Base-by-base conservation (phyloP, 768 basidiomycete genomes). In the Candolleomyces aberdarensis region DNA sequence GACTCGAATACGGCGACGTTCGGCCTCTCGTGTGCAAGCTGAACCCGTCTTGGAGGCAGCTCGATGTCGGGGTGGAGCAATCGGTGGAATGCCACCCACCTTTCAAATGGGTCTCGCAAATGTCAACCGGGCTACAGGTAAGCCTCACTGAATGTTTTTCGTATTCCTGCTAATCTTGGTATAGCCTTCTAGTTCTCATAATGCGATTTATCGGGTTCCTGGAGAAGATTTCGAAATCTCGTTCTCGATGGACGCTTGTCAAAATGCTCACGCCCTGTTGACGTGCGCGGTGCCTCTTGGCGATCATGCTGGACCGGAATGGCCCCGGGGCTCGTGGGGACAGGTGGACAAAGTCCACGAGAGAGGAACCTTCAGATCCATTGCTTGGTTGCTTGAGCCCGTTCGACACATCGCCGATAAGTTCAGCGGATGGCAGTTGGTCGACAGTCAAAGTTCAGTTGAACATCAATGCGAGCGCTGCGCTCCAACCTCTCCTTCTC, bases 291-390 rank as follows among this genome's bases (percentile, higher is more conserved):
- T 94, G 44, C 85, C 89, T 41, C 82, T 96, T 56, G 78, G 78
- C 14, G 81, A 83, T 13, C 83, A 91, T 68, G 88, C 87, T 14
- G 88, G 88, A 31, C 69, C 83, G 1, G 89, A 94, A 67, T 98
- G 96, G 96, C 85, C 89, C 5, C 78, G 77, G 32, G 85, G 82
- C 13, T 62, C 67, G 5, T 97, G 92, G 93, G 76, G 74, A 46
- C 90, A 94, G 66, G 85, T 98, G 48, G 93, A 96, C 71, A 89
- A 91, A 65, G 78, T 93, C 9, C 89, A 96, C 65, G 92, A 96
- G 69, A 87, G 94, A 3, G 77, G 83, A 11, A 88, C 86, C 1
- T 96, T 95, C 79, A 85, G 84, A 62, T 79, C 87, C 5, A 70
- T 96, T 15, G 90, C 94, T 2, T 98, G 96, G 95, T 75, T 97